Evolutionary conservation across 176 grass and related monocot species (phyloP).

Genomic region (Aechmea fasciata): DNA sequence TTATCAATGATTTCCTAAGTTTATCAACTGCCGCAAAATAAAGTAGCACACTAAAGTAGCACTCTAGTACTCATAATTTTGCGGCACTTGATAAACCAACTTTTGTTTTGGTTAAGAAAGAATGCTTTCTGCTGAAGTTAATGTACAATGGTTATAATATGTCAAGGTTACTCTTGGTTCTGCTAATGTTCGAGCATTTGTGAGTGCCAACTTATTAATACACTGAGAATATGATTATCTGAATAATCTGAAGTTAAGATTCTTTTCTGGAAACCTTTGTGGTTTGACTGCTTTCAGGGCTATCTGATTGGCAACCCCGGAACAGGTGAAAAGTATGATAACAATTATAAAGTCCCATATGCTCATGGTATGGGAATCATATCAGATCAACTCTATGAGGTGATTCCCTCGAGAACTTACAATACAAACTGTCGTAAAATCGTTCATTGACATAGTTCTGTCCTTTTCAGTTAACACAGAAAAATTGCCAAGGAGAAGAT

Average conservation of each 20-base stretch:
- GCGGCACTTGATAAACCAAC: too few species aligned
- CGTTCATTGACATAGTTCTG: background rate
- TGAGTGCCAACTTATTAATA: too few species aligned
- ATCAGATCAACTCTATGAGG: slow-evolving; percentile 49
- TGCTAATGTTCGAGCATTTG: too few species aligned
- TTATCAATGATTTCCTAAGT: too few species aligned
- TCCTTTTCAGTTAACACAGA: slow-evolving; percentile 6
- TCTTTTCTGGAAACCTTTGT: background rate
- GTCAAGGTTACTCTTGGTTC: too few species aligned
- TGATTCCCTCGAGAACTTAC: slow-evolving; percentile 6
- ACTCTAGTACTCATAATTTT: too few species aligned
- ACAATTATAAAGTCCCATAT: slow-evolving; percentile 10
- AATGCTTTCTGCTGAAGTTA: too few species aligned
- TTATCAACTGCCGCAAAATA: too few species aligned
- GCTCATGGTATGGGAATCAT: slow-evolving; percentile 51
- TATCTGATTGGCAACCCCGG: slow-evolving; percentile 41
- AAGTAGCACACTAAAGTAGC: too few species aligned
- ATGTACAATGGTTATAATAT: too few species aligned
- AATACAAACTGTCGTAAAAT: background rate
- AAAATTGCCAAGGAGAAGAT: slow-evolving; percentile 29
- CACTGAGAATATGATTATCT: too few species aligned
- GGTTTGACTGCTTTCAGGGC: slow-evolving; percentile 25
- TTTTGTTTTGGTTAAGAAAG: too few species aligned
- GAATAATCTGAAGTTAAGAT: background rate
- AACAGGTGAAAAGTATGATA: slow-evolving; percentile 19